Base-by-base conservation (phyloP, 2,329 filamentous ascomycete genomes). In the Mollisiaceae sp. region DNA sequence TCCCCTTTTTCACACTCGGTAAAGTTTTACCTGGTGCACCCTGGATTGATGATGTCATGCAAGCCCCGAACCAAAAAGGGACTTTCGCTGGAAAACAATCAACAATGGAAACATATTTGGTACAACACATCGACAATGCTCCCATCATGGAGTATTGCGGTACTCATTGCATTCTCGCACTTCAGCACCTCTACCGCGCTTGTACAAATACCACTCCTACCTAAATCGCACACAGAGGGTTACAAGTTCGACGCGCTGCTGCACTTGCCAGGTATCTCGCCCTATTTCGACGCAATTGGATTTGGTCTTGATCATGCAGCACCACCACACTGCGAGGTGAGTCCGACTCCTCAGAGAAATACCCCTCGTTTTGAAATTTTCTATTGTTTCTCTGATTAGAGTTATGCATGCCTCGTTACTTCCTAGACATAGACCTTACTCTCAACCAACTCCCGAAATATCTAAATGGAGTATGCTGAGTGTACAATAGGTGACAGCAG, bases 211-310 rank as follows among this genome's bases (percentile, higher is more conserved):
- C 66, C 66, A 8, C 58, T 69, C n/a, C 32, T 63, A 12, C 68
- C 71, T 35, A 38, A 71, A 65, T 72, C 69, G 1, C 73, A 75
- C 43, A 66, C 65, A 0, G 66, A 75, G 65, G 71, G 67, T 24
- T 85, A 84, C 69, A 75, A 73, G 61, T 86, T 87, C 73, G 82
- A 85, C 60, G 82, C 84, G 0, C 77, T 87, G 2, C 76, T 85
- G 32, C 85, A 87, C 62, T 78, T 86, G 11, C 81, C 81, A 0
- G 85, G 85, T n/a, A 83, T 86, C 6, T 78, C 83, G 0, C 85
- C 85, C 0, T 87, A 87, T 70, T 87, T 85, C 62, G 84, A 86
- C 69, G 80, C 84, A 0, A 65, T 74, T 41, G 73, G 73, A 1
- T 70, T 69, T 18, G 73, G 73, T 11, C 64, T 75, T 2, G 64